Evolutionary conservation across 2,329 filamentous ascomycete species (phyloP).

Genomic region (Berkeleyomyces basicola): DNA sequence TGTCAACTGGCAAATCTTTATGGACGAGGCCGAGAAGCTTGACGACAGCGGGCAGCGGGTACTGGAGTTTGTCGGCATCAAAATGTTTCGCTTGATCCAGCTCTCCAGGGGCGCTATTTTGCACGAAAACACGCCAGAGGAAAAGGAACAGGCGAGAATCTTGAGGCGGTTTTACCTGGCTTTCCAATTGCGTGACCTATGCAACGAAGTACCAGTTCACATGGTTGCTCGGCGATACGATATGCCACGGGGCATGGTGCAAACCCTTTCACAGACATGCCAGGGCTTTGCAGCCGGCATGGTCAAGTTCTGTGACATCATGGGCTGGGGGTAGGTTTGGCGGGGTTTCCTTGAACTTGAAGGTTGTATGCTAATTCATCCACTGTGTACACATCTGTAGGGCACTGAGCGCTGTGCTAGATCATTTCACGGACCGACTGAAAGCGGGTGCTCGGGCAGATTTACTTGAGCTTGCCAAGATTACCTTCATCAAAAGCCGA

Average conservation of each 20-base stretch:
- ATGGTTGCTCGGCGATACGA: conserved; percentile 54
- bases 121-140: conserved; percentile 43
- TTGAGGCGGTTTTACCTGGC: conserved; percentile 61
- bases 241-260: conserved; percentile 51
- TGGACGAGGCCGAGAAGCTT: conserved; percentile 51
- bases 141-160: conserved; percentile 43
- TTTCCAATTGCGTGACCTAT: conserved; percentile 61
- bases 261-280: conserved; percentile 57
- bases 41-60: conserved; percentile 58
- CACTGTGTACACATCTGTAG: conserved; percentile 22
- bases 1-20: conserved; percentile 58
- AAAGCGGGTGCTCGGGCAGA: conserved; percentile 57
- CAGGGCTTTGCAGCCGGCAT: conserved; percentile 66
- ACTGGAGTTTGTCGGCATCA: conserved; percentile 50
- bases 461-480: conserved; percentile 51
- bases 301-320: conserved; percentile 62
- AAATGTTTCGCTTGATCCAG: conserved; percentile 47
- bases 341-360: background rate
- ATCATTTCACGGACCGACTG: conserved; percentile 60
- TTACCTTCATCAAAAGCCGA: conserved; percentile 61
- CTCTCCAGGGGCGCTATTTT: conserved; percentile 52
- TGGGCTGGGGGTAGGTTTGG: conserved; percentile 48
- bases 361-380: background rate
- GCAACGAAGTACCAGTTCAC: conserved; percentile 58
- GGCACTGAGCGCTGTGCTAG: conserved; percentile 52